Percentiles rank a stretch among this genome's conserved stretches.
These are phyloP conservation scores for Mycena rosella DNA, from an alignment of 768 basidiomycete species.

Conservation along the genomic window DNA sequence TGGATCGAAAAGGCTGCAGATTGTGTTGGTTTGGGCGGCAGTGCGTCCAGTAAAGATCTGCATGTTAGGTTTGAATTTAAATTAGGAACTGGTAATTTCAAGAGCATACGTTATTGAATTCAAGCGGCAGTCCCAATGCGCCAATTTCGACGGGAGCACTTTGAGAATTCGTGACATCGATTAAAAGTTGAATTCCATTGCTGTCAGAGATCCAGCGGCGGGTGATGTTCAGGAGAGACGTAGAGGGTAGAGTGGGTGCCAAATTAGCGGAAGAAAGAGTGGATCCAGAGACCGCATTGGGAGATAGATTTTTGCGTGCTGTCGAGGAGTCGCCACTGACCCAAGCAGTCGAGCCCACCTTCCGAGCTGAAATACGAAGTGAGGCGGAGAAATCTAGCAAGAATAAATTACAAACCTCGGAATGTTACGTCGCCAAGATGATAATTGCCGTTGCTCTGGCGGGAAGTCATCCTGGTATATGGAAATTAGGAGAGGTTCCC, in stretches of 20 bases:
- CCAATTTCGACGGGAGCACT: slow-evolving; percentile 65
- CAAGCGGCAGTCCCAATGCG: slow-evolving; percentile 63
- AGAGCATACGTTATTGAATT: slow-evolving; percentile 72
- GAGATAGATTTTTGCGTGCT: slow-evolving; percentile 53
- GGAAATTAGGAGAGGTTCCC: neutral
- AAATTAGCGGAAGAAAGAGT: slow-evolving; percentile 64
- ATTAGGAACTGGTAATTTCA: slow-evolving; percentile 3
- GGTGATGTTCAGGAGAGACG: slow-evolving; percentile 61
- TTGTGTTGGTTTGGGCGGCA: slow-evolving; percentile 62
- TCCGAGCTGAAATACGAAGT: slow-evolving; percentile 46
- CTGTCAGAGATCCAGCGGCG: slow-evolving; percentile 63
- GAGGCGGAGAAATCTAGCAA: neutral
- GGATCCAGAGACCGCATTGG: slow-evolving; percentile 54
- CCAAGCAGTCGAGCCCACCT: slow-evolving; percentile 61
- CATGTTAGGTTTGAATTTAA: neutral
- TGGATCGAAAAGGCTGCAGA: slow-evolving; percentile 69
- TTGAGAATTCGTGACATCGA: slow-evolving; percentile 64
- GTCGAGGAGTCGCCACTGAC: slow-evolving; percentile 59
- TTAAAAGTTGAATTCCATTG: slow-evolving; percentile 58
- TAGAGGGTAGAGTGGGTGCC: slow-evolving; percentile 59
- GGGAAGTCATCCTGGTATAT: slow-evolving; percentile 52
- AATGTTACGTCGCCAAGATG: slow-evolving; percentile 71
- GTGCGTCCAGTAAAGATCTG: slow-evolving; percentile 70
- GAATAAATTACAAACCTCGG: slow-evolving; percentile 39
- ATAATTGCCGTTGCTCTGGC: slow-evolving; percentile 62